Evolutionary conservation across 305 asterid genomes (phyloP).

Genomic region (Stenogyne calaminthoides): DNA sequence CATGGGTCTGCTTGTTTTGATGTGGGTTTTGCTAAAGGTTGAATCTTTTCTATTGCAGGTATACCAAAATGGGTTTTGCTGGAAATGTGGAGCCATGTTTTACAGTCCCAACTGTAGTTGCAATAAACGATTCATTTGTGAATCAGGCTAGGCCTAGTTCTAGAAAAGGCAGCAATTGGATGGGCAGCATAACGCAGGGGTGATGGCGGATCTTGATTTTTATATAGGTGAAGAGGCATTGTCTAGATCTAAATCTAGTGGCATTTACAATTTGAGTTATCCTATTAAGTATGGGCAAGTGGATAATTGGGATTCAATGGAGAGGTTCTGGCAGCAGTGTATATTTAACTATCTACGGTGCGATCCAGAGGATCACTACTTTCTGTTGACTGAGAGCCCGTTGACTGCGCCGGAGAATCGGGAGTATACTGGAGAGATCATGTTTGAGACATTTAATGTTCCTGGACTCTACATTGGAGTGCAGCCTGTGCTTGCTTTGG

Average conservation of each 20-base stretch:
- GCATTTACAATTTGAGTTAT: constrained; percentile 63
- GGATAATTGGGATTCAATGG: constrained; percentile 95
- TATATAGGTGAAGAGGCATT: constrained; percentile 88
- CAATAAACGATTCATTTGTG: constrained; percentile 73
- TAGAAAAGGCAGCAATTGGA: constrained; percentile 64
- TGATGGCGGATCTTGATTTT: constrained; percentile 98
- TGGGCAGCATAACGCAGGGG: constrained; percentile 92
- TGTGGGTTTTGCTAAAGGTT: background rate
- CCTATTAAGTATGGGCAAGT: constrained; percentile 96
- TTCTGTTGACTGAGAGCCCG: constrained; percentile 92
- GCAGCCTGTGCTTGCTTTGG: constrained; percentile 98
- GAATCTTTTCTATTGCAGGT: constrained; percentile 45
- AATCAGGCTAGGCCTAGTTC: constrained; percentile 64
- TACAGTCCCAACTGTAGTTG: constrained; percentile 81
- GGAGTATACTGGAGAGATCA: constrained; percentile 92
- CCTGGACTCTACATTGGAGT: constrained; percentile 94
- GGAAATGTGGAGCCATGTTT: constrained; percentile 97
- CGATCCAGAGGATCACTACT: constrained; percentile 98
- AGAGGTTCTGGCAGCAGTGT: constrained; percentile 97
- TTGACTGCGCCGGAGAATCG: constrained; percentile 94
- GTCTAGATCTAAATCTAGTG: constrained; percentile 76
- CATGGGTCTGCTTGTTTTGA: background rate
- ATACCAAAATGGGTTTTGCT: constrained; percentile 92
- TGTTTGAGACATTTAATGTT: constrained; percentile 96
- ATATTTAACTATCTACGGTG: constrained; percentile 81